Evolutionary conservation across 2,329 filamentous ascomycete species (phyloP).

Genomic region (Scorias spongiosa): DNA sequence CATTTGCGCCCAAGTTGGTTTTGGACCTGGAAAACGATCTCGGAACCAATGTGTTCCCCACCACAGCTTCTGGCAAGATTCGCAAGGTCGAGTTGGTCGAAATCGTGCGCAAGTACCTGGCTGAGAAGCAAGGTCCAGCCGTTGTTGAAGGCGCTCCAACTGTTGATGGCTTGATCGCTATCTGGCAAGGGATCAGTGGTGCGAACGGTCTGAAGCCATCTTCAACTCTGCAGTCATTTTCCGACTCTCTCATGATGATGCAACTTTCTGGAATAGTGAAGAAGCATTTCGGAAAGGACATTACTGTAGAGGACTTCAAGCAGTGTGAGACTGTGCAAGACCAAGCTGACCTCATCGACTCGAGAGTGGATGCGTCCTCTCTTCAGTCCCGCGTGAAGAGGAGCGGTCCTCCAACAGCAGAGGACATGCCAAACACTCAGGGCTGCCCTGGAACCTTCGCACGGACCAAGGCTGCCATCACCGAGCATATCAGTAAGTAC

Average conservation of each 20-base stretch:
- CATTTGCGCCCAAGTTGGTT: conserved; percentile 26
- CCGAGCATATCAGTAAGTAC: conserved; percentile 9
- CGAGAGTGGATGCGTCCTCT: conserved; percentile 8
- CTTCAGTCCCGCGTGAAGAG: conserved; percentile 8
- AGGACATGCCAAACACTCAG: conserved; percentile 15
- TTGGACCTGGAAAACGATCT: conserved; percentile 28
- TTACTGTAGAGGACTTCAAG: conserved; percentile 20
- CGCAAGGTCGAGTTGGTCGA: conserved; percentile 25
- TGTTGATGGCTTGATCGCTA: conserved; percentile 15
- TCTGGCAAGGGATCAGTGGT: conserved; percentile 19
- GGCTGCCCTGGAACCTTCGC: conserved; percentile 13
- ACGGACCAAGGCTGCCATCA: conserved; percentile 11
- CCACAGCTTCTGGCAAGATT: conserved; percentile 31
- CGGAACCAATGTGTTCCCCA: conserved; percentile 23
- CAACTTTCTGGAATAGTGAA: conserved; percentile 19
- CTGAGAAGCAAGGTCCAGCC: conserved; percentile 8
- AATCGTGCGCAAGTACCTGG: conserved; percentile 15
- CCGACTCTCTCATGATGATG: conserved; percentile 22
- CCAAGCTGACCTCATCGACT: conserved; percentile 17
- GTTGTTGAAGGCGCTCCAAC: conserved; percentile 15
- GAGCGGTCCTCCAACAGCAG: conserved; percentile 13
- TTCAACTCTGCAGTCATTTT: conserved; percentile 14
- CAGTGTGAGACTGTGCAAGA: conserved; percentile 16
- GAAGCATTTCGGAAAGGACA: conserved; percentile 16
- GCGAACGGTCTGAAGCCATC: conserved; percentile 11